Evolutionary conservation across 129 eudicot genomes (phyloP).

Genomic region (Tagetes patula): DNA sequence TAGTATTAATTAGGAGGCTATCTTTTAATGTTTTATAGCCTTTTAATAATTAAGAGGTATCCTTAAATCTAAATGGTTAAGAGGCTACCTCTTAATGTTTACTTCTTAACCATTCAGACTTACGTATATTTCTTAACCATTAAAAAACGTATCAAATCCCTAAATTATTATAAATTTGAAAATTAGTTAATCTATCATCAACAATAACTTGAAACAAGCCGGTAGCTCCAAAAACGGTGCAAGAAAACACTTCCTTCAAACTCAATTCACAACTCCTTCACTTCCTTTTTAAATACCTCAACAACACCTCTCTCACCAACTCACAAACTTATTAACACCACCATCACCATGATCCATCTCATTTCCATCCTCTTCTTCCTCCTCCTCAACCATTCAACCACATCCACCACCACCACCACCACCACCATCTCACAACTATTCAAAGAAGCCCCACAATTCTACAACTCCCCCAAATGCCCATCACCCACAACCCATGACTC

Average conservation of each 20-base stretch:
- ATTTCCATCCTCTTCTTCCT: conserved; percentile 23
- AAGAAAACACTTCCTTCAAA: conserved; percentile 26
- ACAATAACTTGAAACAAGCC: conserved; percentile 17
- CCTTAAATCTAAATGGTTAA: too few relatives aligned
- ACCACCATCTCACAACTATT: conserved; percentile 33
- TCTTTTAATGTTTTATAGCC: too few relatives aligned
- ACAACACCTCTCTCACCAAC: conserved; percentile 12
- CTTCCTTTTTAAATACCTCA: conserved; percentile 24
- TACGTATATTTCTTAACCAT: too few relatives aligned
- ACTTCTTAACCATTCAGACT: too few relatives aligned
- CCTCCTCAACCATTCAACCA: conserved; percentile 13
- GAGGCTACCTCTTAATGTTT: too few relatives aligned
- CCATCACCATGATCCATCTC: conserved; percentile 26
- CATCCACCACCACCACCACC: background rate
- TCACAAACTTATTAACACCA: conserved; percentile 2
- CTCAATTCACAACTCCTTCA: conserved; percentile 14
- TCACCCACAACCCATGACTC: background rate
- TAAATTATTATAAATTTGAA: too few relatives aligned
- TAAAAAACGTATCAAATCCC: too few relatives aligned
- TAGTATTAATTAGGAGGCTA: too few relatives aligned
- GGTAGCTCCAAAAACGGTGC: conserved; percentile 6
- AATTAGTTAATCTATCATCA: background rate
- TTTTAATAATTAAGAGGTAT: too few relatives aligned
- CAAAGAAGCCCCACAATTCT: conserved; percentile 48
- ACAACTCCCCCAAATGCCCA: conserved; percentile 38